Evolutionary conservation across 306 rosid species (phyloP).

Genomic region (Sechiopsis laciniata): DNA sequence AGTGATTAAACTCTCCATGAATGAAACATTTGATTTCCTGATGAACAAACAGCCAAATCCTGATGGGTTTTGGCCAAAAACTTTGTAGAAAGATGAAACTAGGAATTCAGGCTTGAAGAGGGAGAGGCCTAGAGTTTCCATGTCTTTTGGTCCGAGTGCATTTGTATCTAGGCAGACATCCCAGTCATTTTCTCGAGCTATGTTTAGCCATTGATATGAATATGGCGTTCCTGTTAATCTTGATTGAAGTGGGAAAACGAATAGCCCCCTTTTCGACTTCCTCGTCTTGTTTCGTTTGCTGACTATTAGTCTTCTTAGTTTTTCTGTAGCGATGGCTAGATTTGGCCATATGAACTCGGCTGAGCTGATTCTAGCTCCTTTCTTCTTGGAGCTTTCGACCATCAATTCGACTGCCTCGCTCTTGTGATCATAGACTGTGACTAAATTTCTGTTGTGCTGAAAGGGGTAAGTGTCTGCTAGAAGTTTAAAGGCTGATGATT

Average conservation of each 20-base stretch:
- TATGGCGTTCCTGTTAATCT: conserved; percentile 65
- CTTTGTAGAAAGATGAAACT: conserved; percentile 63
- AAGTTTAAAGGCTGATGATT: conserved; percentile 62
- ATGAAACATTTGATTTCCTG: conserved; percentile 50
- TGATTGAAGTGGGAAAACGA: conserved; percentile 80
- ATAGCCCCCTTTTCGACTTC: conserved; percentile 41
- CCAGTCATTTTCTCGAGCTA: conserved; percentile 81
- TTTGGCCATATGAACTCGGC: conserved; percentile 62
- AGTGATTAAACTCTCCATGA: conserved; percentile 34
- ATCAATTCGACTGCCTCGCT: conserved; percentile 58
- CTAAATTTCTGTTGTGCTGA: conserved; percentile 48
- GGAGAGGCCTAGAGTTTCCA: conserved; percentile 73
- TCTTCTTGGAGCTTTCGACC: conserved; percentile 55
- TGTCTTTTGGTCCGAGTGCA: conserved; percentile 72
- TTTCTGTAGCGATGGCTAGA: conserved; percentile 40
- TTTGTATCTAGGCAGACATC: conserved; percentile 67
- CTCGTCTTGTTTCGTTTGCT: conserved; percentile 28
- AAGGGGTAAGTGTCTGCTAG: conserved; percentile 68
- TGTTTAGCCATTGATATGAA: conserved; percentile 73
- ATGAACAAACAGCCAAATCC: conserved; percentile 80
- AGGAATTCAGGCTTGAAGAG: conserved; percentile 77
- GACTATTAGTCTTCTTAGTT: conserved; percentile 41
- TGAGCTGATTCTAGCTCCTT: conserved; percentile 46
- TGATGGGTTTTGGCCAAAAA: conserved; percentile 73
- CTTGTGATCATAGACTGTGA: conserved; percentile 62